These are phyloP conservation scores for Periconia sp. DNA, from an alignment of 2,329 filamentous ascomycete genomes.

Conservation along the genomic window DNA sequence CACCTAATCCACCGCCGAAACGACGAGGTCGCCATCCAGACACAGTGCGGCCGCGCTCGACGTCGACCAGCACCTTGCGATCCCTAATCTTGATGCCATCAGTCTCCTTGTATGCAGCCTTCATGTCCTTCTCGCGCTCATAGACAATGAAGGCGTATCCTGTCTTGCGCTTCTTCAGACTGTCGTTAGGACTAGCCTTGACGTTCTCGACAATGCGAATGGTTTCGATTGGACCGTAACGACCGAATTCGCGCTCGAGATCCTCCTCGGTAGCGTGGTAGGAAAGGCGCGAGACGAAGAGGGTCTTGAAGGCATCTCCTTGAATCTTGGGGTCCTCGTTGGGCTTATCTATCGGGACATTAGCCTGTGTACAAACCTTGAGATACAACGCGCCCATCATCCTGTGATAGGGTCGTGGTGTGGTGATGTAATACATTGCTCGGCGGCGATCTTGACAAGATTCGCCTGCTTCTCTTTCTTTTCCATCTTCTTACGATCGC, in stretches of 20 bases:
- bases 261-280: slow-evolving; percentile 90
- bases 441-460: slow-evolving; percentile 64
- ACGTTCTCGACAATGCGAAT: slow-evolving; percentile 86
- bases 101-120: slow-evolving; percentile 88
- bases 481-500: slow-evolving; percentile 81
- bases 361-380: slow-evolving; percentile 9
- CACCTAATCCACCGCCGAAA: slow-evolving; percentile 88
- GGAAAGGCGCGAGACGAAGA: slow-evolving; percentile 87
- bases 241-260: slow-evolving; percentile 87
- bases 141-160: slow-evolving; percentile 98
- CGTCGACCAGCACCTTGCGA: slow-evolving; percentile 88
- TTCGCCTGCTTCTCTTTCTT: slow-evolving; percentile 70
- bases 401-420: neutral
- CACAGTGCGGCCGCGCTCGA: slow-evolving; percentile 92
- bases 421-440: slow-evolving; percentile 58
- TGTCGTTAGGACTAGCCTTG: slow-evolving; percentile 66
- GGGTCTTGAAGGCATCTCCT: slow-evolving; percentile 91
- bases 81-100: slow-evolving; percentile 94
- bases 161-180: slow-evolving; percentile 65
- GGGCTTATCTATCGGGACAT: slow-evolving; percentile 67
- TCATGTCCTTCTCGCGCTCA: slow-evolving; percentile 97
- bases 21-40: slow-evolving; percentile 91
- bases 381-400: neutral
- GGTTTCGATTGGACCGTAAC: slow-evolving; percentile 91
- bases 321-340: slow-evolving; percentile 83